Conservation (phyloP, 2,329 filamentous ascomycete species). For the Paraconiothyrium brasiliense region DNA sequence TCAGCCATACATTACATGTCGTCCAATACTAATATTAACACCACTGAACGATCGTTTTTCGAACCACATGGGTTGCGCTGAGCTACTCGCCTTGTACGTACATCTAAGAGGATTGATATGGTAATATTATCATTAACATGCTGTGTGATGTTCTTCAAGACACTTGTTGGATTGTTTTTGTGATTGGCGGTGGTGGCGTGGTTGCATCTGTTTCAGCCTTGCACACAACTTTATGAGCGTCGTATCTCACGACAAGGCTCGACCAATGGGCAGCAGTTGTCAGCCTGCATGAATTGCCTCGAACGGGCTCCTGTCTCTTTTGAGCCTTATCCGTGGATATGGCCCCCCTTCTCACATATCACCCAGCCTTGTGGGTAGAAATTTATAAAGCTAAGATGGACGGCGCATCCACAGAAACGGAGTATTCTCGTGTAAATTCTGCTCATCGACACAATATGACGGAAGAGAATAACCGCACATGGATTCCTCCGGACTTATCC, state of each 20-base stretch:
- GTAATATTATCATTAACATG: too few relatives aligned
- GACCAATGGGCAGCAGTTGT: not conserved
- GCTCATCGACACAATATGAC: not conserved
- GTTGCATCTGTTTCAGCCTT: not conserved
- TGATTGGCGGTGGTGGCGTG: not conserved
- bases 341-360: not conserved
- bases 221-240: not conserved
- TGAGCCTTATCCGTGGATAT: not conserved
- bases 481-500: not conserved
- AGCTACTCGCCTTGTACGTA: too few relatives aligned
- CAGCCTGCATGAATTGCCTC: not conserved
- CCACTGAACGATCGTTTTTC: not conserved
- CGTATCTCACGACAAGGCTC: not conserved
- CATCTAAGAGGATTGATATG: too few relatives aligned
- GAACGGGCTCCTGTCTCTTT: not conserved
- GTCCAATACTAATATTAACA: not conserved
- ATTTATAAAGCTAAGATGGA: not conserved
- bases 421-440: not conserved
- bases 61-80: too few relatives aligned
- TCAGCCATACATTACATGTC: not conserved
- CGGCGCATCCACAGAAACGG: not conserved
- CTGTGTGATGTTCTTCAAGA: not conserved
- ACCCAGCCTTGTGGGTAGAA: not conserved
- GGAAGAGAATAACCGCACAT: not conserved
- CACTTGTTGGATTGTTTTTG: not conserved